Evolutionary conservation across 2,329 filamentous ascomycete genomes (phyloP), one percentile per base, ranked within the genome.

Genomic region (Verticillium nubilum): DNA sequence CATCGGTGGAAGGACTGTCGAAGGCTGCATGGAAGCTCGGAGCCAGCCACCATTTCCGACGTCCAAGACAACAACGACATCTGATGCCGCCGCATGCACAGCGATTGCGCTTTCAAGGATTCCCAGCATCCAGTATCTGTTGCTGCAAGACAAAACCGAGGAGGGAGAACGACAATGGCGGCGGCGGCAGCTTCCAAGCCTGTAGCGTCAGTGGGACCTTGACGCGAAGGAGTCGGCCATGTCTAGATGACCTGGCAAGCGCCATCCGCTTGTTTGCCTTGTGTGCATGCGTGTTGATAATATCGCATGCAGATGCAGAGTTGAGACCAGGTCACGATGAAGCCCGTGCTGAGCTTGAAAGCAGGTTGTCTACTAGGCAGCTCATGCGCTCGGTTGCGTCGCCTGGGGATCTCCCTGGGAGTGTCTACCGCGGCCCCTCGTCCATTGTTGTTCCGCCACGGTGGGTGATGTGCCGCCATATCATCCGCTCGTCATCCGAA

Each of bases 11-110:
- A 57, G 17, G n/a, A 25, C 28, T 47, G 37, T 57, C 56, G 56
- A 57, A 57, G 47, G 27, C 56, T 57, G 56, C 56, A 57, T 57
- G 42, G 56, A 57, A 57, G 56, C 37, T 57, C 28, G 23, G 19
- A 31, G n/a, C 37, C n/a, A 47, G 37, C 37, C 37, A 47, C 37
- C 37, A 23, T 9, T 23, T 47, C 19, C 19, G 37, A 47, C 17
- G 37, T 23, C 19, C 37, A 47, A 47, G 37, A 47, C 37, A 23
- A 23, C n/a, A 9, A 47, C 37, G 37, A 47, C 37, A 47, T 25
- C 2, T n/a, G n/a, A 19, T 47, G 37, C n/a, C 37, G 37, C 37
- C 37, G n/a, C n/a, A n/a, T n/a, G 37, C 37, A n/a, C 4, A 47
- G 4, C 33, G 33, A 17, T 15, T 7, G 37, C n/a, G 37, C 37